Evolutionary conservation across 1,284 basidiomycete genomes (phyloP), one percentile per base, ranked within the genome.

Genomic region (Schizopora paradoxa): DNA sequence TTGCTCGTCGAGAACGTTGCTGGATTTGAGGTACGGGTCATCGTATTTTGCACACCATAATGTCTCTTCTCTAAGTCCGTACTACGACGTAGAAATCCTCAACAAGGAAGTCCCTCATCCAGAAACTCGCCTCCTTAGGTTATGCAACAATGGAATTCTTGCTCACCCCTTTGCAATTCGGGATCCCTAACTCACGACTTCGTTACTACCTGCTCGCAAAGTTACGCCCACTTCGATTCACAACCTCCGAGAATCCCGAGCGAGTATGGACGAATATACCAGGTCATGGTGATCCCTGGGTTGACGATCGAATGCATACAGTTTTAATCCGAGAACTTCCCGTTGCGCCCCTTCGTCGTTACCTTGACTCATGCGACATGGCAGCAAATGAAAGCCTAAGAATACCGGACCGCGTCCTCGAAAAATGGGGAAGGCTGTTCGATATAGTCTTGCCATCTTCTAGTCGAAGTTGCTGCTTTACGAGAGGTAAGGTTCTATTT

Each of bases 161-260:
- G 11, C 62, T 89, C 34, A 86, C 79, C 22, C 86, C 86, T 1
- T 62, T 86, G 3, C 86, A 88, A 58, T 85, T 83, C 51, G 77
- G 79, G 16, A 77, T 87, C 19, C 86, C 86, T 5, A 89, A 88
- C 57, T 88, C 86, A 11, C 76, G 85, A 14, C 63, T 86, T 45
- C 72, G 86, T 25, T 89, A 88, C 57, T 89, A 89, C 54, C 66
- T 86, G n/a, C 73, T 89, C 1, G 85, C 84, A 5, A 82, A 76
- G 54, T 58, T 61, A 14, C 52, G 53, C 3, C 69, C 77, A 2
- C 54, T 72, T 6, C n/a, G 40, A 13, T 74, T 71, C 48, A 43
- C 32, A 54, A 28, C 16, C 31, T 40, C 11, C 16, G 40, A 42
- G 26, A 47, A 40, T 32, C 54, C 60, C 28, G 51, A 51, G 13